phyloP scores from a whole-genome alignment of 805 yeast genomes.

The Ogataea neopini region DNA sequence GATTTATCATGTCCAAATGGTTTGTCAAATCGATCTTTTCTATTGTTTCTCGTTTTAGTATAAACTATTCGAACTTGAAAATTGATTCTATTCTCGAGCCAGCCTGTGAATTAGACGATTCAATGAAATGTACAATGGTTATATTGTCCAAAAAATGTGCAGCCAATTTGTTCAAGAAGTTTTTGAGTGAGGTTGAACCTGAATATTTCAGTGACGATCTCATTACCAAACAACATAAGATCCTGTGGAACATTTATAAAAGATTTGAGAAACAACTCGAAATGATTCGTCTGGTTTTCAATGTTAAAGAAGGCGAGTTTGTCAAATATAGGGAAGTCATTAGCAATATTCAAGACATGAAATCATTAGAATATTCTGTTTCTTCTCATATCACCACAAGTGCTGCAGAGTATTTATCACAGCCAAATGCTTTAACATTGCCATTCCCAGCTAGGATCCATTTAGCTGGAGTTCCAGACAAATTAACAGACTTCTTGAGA shows the following conservation, averaged over 20 bases:
- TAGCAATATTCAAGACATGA: slow-evolving; percentile 10
- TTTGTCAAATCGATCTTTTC: slow-evolving; percentile 23
- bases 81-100: slow-evolving; percentile 23
- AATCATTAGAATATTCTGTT: slow-evolving; percentile 23
- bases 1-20: slow-evolving; percentile 25
- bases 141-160: slow-evolving; percentile 18
- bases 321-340: slow-evolving; percentile 29
- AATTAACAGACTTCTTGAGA: slow-evolving; percentile 44
- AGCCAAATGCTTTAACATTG: slow-evolving; percentile 37
- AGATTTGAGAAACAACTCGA: slow-evolving; percentile 35
- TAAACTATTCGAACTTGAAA: slow-evolving; percentile 20
- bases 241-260: slow-evolving; percentile 36
- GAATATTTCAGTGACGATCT: slow-evolving; percentile 34
- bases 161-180: slow-evolving; percentile 18
- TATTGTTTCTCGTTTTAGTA: slow-evolving; percentile 20
- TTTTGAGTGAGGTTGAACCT: slow-evolving; percentile 32
- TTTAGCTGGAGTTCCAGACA: slow-evolving; percentile 31
- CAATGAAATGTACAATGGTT: slow-evolving; percentile 10
- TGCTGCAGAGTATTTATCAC: slow-evolving; percentile 6
- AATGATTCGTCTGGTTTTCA: slow-evolving; percentile 32
- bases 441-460: slow-evolving; percentile 30
- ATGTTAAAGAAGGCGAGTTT: slow-evolving; percentile 27
- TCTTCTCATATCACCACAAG: slow-evolving; percentile 17
- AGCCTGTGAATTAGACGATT: slow-evolving; percentile 4
- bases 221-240: slow-evolving; percentile 41